These are phyloP conservation scores for Russula olivacea DNA, from an alignment of 768 basidiomycete species.

Conservation along the genomic window DNA sequence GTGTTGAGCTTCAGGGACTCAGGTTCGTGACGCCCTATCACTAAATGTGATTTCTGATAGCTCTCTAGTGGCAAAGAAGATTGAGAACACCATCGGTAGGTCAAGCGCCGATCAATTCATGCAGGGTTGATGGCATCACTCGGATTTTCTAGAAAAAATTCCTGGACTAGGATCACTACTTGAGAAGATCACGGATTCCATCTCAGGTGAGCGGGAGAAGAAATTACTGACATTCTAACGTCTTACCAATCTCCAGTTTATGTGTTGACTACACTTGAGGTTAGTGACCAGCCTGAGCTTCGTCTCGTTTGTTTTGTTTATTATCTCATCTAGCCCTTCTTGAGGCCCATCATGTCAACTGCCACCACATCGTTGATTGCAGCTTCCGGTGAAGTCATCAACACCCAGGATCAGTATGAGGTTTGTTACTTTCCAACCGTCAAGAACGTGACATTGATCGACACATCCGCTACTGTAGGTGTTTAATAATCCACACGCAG, in stretches of 20 bases:
- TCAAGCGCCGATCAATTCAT: background rate
- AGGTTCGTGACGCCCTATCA: conserved; percentile 33
- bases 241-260: conserved; percentile 42
- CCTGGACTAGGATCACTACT: conserved; percentile 70
- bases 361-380: conserved; percentile 57
- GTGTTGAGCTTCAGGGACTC: conserved; percentile 81
- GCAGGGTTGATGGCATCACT: background rate
- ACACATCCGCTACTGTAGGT: conserved; percentile 33
- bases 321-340: conserved; percentile 50
- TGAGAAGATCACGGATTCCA: conserved; percentile 72
- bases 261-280: conserved; percentile 80
- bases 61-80: conserved; percentile 62
- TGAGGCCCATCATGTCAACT: conserved; percentile 71
- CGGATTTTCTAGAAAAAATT: conserved; percentile 54
- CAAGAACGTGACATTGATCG: background rate
- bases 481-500: conserved; percentile 77
- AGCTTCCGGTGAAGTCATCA: conserved; percentile 72
- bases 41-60: background rate
- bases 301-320: background rate
- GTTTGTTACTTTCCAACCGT: conserved; percentile 30
- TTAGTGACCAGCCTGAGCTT: conserved; percentile 27
- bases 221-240: background rate
- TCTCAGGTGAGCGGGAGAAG: conserved; percentile 41
- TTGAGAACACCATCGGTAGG: conserved; percentile 63
- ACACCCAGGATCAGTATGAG: conserved; percentile 77